A percentile compares a stretch with the other conserved stretches of the same genome.
Evolutionary conservation across 2,329 filamentous ascomycete genomes (phyloP).

Genomic region (Pseudocercospora pini-densiflorae): DNA sequence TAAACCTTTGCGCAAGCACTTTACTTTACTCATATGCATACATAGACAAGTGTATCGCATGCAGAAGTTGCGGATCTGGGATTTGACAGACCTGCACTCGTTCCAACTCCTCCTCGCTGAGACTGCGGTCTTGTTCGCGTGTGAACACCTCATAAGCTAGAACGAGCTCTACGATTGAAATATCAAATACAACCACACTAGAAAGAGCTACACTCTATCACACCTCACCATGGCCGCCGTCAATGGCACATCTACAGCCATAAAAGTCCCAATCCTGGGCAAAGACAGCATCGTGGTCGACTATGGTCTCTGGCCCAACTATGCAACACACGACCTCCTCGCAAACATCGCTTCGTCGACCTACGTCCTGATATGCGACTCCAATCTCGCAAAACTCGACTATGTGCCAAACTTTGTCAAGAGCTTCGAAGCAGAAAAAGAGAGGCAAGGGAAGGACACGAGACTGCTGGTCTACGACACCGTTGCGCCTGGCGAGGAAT

Average conservation of each 20-base stretch:
- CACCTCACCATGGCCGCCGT: conserved; percentile 26
- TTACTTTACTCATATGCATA: not conserved
- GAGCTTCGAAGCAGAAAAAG: conserved; percentile 58
- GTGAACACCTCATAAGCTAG: conserved; percentile 36
- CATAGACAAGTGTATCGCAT: conserved; percentile 26
- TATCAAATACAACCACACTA: not conserved
- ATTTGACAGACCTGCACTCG: conserved; percentile 35
- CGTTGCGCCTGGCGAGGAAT: conserved; percentile 89
- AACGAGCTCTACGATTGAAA: not conserved
- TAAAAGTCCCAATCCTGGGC: conserved; percentile 79
- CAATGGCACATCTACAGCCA: conserved; percentile 44
- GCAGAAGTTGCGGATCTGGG: conserved; percentile 39
- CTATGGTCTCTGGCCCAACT: conserved; percentile 84
- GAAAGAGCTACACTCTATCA: not conserved
- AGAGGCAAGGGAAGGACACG: conserved; percentile 51
- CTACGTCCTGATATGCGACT: conserved; percentile 96
- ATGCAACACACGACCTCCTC: conserved; percentile 80
- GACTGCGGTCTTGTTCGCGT: conserved; percentile 32
- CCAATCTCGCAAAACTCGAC: conserved; percentile 74
- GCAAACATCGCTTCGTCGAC: conserved; percentile 79
- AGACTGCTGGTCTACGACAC: conserved; percentile 85
- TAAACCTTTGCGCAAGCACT: not conserved
- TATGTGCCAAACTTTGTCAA: conserved; percentile 80
- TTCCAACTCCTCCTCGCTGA: conserved; percentile 34
- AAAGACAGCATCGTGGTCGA: conserved; percentile 91